Evolutionary conservation across 192 early-diverging fungal genomes (phyloP), one percentile per base, ranked within the genome.

Genomic region (Spizellomyces sp.): DNA sequence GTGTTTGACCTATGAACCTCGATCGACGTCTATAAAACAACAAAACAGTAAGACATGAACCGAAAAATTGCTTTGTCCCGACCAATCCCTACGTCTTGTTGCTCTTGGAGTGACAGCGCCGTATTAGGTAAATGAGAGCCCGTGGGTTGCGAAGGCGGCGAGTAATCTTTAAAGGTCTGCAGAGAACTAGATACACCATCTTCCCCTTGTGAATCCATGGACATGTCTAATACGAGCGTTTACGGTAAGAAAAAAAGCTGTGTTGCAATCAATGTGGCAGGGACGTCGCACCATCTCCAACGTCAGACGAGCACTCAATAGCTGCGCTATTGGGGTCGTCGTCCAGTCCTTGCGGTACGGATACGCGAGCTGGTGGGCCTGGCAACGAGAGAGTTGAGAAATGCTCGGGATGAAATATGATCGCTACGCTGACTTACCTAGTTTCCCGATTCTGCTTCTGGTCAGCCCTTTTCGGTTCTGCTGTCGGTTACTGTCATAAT

Each of bases 341-440:
- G 22, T 6, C 54, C 54, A 56, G 5, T 56, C 5, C 54, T 61
- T 61, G 15, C 21, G 17, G 17, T 61, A 17, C 14, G 5, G 59
- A 19, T 42, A 61, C 59, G 15, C 59, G 59, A 27, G 59, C 59
- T 15, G 59, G 59, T 9, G 59, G 59, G 42, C 59, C 59, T 61
- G 27, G 17, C 5, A 61, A 41, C 4, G 27, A 61, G 3, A 14
- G 42, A 36, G 42, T 27, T 61, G 5, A 61, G 5, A 42, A 27
- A 42, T 61, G 3, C 59, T 17, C 17, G 5, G 17, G 4, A 6
- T 27, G 36, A 15, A 42, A 41, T 14, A 41, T 14, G 22, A 15
- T n/a, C 36, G 15, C 14, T 19, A 61, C 5, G 42, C 59, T 42
- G 14, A 61, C 54, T 22, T 27, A 61, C 17, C 42, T 42, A 42